A percentile compares a stretch with the other conserved stretches of the same genome.
Evolutionary conservation across 495 filamentous ascomycete genomes (phyloP).

Genomic region (Glutinoglossum americanum): DNA sequence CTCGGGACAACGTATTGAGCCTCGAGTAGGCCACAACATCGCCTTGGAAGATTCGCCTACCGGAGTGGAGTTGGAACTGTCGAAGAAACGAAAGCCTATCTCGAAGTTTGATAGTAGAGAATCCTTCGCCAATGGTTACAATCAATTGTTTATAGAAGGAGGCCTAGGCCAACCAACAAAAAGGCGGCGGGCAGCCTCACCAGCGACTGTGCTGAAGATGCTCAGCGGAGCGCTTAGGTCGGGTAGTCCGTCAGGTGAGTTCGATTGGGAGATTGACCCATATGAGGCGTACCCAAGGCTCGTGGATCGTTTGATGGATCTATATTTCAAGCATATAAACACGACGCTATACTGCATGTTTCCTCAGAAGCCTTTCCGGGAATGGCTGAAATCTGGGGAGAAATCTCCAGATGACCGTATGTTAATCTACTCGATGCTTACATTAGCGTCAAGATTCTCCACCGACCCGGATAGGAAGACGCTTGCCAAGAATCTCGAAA

Average conservation of each 20-base stretch:
- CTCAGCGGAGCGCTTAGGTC: background rate
- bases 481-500: slow-evolving; percentile 27
- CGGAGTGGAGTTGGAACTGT: background rate
- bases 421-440: slow-evolving; percentile 44
- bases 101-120: background rate
- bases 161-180: slow-evolving; percentile 4
- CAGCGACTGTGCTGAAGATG: background rate
- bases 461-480: slow-evolving; percentile 24
- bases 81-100: background rate
- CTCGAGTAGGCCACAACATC: background rate
- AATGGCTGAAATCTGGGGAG: slow-evolving; percentile 29
- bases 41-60: background rate
- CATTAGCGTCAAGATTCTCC: slow-evolving; percentile 35
- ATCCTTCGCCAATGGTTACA: background rate
- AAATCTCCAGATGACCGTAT: slow-evolving; percentile 46
- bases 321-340: slow-evolving; percentile 33
- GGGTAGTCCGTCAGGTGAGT: background rate
- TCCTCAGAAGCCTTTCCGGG: slow-evolving; percentile 26
- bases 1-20: background rate
- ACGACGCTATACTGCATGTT: slow-evolving; percentile 33
- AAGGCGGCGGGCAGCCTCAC: slow-evolving; percentile 9
- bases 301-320: slow-evolving; percentile 28
- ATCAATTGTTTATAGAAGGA: background rate
- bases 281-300: slow-evolving; percentile 16
- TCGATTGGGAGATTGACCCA: slow-evolving; percentile 2